Evolutionary conservation across 1,284 basidiomycete genomes (phyloP).

Genomic region (Sporisorium exsertum): DNA sequence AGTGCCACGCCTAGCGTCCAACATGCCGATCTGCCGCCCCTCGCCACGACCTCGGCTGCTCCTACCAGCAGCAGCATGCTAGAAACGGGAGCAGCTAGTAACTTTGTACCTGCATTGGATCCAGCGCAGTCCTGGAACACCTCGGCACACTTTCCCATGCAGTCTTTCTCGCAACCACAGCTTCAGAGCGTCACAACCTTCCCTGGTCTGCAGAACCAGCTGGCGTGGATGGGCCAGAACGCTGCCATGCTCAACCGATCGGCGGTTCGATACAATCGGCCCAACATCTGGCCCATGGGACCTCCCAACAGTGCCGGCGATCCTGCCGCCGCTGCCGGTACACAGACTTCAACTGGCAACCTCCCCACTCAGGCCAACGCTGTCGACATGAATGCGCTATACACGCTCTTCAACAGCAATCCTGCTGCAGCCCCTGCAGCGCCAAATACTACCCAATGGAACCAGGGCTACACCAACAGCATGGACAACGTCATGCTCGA

Average conservation of each 20-base stretch:
- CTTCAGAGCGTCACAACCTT: conserved; percentile 11
- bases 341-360: conserved; percentile 9
- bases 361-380: conserved; percentile 11
- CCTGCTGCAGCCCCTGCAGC: conserved; percentile 7
- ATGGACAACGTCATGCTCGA: conserved; percentile 57
- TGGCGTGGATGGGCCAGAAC: conserved; percentile 39
- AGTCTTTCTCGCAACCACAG: conserved; percentile 21
- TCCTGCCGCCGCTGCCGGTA: conserved; percentile 1
- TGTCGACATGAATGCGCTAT: conserved; percentile 30
- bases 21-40: background rate
- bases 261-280: conserved; percentile 38
- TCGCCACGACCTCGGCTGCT: conserved; percentile 10
- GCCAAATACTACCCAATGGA: conserved; percentile 18
- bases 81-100: background rate
- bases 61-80: background rate
- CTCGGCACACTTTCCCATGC: conserved; percentile 34
- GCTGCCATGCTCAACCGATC: conserved; percentile 24
- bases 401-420: conserved; percentile 28
- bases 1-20: conserved; percentile 15
- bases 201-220: conserved; percentile 28
- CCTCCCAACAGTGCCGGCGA: conserved; percentile 7
- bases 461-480: conserved; percentile 31
- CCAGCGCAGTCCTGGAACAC: conserved; percentile 22
- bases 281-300: conserved; percentile 38
- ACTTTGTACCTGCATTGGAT: conserved; percentile 17